These are phyloP conservation scores for Ophiostoma tasmaniense DNA, from an alignment of 2,329 filamentous ascomycete species.

Conservation along the genomic window DNA sequence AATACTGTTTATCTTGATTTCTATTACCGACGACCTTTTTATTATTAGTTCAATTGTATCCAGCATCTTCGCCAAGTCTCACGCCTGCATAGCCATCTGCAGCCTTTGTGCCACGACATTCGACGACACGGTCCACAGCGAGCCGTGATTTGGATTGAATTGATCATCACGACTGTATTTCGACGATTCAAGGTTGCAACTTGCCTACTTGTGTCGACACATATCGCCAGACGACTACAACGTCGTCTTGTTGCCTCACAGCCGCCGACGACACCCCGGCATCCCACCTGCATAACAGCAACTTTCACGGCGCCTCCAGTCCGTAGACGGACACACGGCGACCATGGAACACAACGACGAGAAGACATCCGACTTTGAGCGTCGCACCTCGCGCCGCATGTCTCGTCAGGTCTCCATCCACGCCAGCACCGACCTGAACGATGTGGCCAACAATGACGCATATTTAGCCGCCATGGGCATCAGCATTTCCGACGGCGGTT, in stretches of 20 bases:
- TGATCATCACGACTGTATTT: background rate
- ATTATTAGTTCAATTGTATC: background rate
- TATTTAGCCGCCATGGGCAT: constrained; percentile 13
- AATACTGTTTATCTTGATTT: background rate
- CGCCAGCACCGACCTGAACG: constrained; percentile 7
- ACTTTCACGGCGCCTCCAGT: background rate
- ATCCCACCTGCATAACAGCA: background rate
- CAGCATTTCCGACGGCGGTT: constrained; percentile 20
- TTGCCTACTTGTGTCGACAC: background rate
- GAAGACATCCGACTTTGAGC: constrained; percentile 21
- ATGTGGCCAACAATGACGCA: constrained; percentile 10
- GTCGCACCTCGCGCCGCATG: constrained; percentile 19
- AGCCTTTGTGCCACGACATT: background rate
- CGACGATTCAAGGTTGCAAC: background rate
- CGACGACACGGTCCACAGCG: background rate
- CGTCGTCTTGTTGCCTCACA: background rate
- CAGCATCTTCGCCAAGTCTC: background rate
- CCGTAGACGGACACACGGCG: constrained; percentile 7
- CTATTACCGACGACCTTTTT: background rate
- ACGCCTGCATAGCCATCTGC: background rate
- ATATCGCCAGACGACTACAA: background rate
- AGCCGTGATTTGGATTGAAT: background rate
- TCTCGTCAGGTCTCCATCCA: constrained; percentile 18
- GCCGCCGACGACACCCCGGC: background rate
- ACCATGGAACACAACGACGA: constrained; percentile 20